These are phyloP conservation scores for Suillus subalutaceus DNA, from an alignment of 768 basidiomycete genomes.

Conservation along the genomic window DNA sequence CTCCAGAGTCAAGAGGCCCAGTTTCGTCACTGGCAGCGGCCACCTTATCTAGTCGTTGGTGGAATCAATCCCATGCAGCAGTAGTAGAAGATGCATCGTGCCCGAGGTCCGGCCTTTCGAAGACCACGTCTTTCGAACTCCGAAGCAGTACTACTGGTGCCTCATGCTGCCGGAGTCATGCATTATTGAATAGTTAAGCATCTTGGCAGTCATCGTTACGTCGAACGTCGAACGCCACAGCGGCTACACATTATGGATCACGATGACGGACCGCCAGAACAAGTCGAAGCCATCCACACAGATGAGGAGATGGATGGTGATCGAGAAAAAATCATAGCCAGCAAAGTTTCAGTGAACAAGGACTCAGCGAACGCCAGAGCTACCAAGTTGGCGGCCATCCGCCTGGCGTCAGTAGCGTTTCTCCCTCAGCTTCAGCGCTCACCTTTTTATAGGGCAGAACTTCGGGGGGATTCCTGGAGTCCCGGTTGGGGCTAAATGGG, in stretches of 20 bases:
- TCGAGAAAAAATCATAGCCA: background rate
- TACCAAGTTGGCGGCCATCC: background rate
- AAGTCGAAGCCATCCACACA: background rate
- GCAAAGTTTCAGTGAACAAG: background rate
- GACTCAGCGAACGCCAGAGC: background rate
- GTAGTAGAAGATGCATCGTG: background rate
- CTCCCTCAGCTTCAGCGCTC: background rate
- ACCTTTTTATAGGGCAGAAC: slow-evolving; percentile 19
- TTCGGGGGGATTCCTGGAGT: slow-evolving; percentile 30
- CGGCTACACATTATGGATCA: background rate
- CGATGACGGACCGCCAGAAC: background rate
- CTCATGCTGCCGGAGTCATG: background rate
- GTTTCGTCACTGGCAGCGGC: background rate
- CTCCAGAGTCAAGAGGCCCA: background rate
- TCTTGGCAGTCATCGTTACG: background rate
- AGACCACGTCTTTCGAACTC: background rate
- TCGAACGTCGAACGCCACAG: background rate
- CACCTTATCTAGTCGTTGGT: background rate
- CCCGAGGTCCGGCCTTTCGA: background rate
- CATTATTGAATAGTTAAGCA: background rate
- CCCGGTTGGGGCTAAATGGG: slow-evolving; percentile 25
- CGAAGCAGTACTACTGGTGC: background rate
- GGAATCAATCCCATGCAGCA: background rate
- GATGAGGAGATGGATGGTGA: background rate
- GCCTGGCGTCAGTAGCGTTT: background rate